A percentile compares a stretch with the other conserved stretches of the same genome.
phyloP scores from a whole-genome alignment of 768 basidiomycete genomes.

The Boletus coccyginus region DNA sequence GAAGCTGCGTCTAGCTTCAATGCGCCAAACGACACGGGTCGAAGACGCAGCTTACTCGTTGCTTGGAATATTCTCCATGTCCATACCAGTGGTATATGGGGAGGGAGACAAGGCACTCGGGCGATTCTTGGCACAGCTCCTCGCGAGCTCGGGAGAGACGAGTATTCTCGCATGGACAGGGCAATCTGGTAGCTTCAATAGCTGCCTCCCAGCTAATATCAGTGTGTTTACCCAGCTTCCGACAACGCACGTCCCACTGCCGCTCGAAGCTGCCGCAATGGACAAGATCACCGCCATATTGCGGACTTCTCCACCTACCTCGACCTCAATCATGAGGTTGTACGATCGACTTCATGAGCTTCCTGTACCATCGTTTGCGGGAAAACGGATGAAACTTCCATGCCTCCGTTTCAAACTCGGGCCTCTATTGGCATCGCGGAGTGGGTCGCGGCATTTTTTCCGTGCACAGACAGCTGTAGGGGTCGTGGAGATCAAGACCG shows the following conservation, averaged over 20 bases:
- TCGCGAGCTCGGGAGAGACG: neutral
- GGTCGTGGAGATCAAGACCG: neutral
- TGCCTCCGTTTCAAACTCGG: neutral
- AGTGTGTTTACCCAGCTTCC: neutral
- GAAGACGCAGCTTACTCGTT: neutral
- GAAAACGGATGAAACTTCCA: neutral
- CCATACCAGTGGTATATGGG: neutral
- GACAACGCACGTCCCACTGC: neutral
- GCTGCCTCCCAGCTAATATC: neutral
- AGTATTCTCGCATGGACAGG: neutral
- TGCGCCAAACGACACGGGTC: slow-evolving; percentile 2
- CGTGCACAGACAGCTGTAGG: neutral
- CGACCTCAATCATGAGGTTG: neutral
- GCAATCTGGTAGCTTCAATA: neutral
- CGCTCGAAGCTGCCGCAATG: neutral
- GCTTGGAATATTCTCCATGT: neutral
- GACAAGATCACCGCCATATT: neutral
- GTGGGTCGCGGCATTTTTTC: neutral
- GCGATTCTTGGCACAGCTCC: neutral
- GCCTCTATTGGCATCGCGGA: neutral
- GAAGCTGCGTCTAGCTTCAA: neutral
- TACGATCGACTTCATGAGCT: neutral
- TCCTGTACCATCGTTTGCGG: neutral
- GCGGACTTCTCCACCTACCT: neutral
- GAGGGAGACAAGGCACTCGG: neutral